These are phyloP conservation scores for Tricladium varicosporioides DNA, from an alignment of 2,329 filamentous ascomycete species.

Conservation along the genomic window DNA sequence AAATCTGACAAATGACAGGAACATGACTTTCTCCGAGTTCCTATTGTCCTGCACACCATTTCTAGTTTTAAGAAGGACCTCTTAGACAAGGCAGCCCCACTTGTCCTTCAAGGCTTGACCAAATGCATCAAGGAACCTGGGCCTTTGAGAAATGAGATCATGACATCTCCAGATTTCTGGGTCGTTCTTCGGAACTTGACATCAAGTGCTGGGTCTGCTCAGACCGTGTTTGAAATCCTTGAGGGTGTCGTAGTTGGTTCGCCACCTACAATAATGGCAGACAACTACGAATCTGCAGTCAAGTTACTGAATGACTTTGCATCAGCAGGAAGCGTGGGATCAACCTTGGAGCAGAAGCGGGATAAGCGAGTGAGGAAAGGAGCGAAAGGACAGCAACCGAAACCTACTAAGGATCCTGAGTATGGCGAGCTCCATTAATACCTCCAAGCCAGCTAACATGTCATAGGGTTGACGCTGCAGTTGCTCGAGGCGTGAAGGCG, in stretches of 20 bases:
- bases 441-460: slow-evolving; percentile 9
- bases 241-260: slow-evolving; percentile 70
- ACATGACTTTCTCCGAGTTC: slow-evolving; percentile 86
- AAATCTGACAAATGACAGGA: slow-evolving; percentile 53
- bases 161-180: slow-evolving; percentile 97
- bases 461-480: slow-evolving; percentile 64
- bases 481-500: slow-evolving; percentile 76
- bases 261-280: slow-evolving; percentile 81
- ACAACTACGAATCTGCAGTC: slow-evolving; percentile 92
- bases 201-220: slow-evolving; percentile 65
- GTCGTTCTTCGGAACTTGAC: slow-evolving; percentile 78
- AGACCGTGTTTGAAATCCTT: slow-evolving; percentile 82
- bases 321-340: slow-evolving; percentile 72
- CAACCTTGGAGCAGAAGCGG: slow-evolving; percentile 65
- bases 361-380: slow-evolving; percentile 49
- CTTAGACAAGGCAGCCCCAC: slow-evolving; percentile 71
- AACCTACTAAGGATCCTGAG: slow-evolving; percentile 49
- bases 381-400: slow-evolving; percentile 42
- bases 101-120: slow-evolving; percentile 75
- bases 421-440: slow-evolving; percentile 36
- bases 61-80: slow-evolving; percentile 80
- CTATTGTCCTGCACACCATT: slow-evolving; percentile 87
- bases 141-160: slow-evolving; percentile 84
- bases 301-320: slow-evolving; percentile 86
- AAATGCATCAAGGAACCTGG: slow-evolving; percentile 76